Evolutionary conservation across 352 stramenopile genomes (phyloP).

Genomic region (Pythium sukuiense): DNA sequence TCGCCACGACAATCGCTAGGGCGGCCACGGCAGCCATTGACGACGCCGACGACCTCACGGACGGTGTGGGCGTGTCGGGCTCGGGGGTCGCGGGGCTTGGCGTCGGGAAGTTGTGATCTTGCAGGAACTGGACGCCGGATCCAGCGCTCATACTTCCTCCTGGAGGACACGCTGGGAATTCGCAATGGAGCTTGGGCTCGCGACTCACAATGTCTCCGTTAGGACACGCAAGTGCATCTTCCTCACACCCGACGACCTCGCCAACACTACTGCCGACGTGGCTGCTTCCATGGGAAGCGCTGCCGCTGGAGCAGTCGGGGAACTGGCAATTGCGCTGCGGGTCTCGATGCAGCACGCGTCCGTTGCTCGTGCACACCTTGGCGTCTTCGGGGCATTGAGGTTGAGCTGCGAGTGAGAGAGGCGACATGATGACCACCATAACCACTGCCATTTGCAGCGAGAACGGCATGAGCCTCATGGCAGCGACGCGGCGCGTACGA

Average conservation of each 20-base stretch:
- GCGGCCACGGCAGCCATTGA: neutral
- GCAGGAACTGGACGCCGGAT: neutral
- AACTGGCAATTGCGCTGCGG: neutral
- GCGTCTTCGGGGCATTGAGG: neutral
- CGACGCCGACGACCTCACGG: neutral
- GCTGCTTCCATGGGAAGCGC: neutral
- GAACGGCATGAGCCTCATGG: neutral
- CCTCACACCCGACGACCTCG: slow-evolving; percentile 26
- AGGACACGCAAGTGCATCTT: slow-evolving; percentile 39
- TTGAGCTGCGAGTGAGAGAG: neutral
- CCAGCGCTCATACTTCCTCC: neutral
- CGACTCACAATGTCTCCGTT: slow-evolving; percentile 20
- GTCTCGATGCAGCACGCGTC: neutral
- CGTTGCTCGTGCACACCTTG: neutral
- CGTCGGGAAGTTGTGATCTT: neutral
- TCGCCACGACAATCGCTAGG: neutral
- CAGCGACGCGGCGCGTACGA: neutral
- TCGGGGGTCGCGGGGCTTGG: neutral
- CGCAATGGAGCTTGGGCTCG: slow-evolving; percentile 36
- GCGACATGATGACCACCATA: neutral
- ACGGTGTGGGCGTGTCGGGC: too few species aligned
- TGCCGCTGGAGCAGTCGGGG: neutral
- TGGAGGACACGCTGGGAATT: slow-evolving; percentile 26
- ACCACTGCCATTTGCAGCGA: neutral
- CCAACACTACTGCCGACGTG: neutral